Percentiles rank a stretch among this genome's conserved stretches.
phyloP scores from a whole-genome alignment of 73 alveolate species.

The Paramecium sexaurelia region DNA sequence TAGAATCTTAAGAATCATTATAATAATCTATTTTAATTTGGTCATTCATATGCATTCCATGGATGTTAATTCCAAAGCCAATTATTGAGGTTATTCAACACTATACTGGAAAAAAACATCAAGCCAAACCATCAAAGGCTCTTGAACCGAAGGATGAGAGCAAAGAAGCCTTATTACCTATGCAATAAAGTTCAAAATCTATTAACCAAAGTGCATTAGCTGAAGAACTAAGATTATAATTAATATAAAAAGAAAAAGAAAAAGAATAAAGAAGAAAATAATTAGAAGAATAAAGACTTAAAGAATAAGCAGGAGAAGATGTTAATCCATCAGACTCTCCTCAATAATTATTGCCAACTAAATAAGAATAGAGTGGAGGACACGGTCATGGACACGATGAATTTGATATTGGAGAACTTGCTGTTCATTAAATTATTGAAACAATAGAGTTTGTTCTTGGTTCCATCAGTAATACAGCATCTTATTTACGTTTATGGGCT shows the following conservation, averaged over 20 bases:
- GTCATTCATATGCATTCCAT: constrained; percentile 91
- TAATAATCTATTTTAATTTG: constrained; percentile 79
- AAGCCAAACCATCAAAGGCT: constrained; percentile 39
- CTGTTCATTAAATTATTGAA: constrained; percentile 94
- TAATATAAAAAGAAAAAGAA: constrained; percentile 49
- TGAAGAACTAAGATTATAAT: constrained; percentile 71
- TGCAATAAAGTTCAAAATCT: constrained; percentile 60
- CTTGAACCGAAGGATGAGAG: constrained; percentile 56
- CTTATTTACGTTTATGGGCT: constrained; percentile 99
- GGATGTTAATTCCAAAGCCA: constrained; percentile 96
- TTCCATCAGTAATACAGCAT: constrained; percentile 97
- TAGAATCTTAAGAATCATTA: constrained; percentile 74
- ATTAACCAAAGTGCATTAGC: constrained; percentile 63
- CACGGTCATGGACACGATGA: constrained; percentile 69
- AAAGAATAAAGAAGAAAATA: constrained; percentile 47
- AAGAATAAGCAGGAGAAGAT: constrained; percentile 53
- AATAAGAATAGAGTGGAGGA: background rate
- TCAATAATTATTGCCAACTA: background rate
- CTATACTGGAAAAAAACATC: constrained; percentile 59
- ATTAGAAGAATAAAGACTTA: constrained; percentile 60
- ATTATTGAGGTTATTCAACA: constrained; percentile 68
- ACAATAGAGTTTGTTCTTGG: constrained; percentile 96
- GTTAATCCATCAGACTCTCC: background rate
- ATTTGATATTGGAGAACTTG: constrained; percentile 85
- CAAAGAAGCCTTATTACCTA: constrained; percentile 54